Base-by-base conservation (phyloP, 495 filamentous ascomycete genomes). In the Podospora fimiseda region DNA sequence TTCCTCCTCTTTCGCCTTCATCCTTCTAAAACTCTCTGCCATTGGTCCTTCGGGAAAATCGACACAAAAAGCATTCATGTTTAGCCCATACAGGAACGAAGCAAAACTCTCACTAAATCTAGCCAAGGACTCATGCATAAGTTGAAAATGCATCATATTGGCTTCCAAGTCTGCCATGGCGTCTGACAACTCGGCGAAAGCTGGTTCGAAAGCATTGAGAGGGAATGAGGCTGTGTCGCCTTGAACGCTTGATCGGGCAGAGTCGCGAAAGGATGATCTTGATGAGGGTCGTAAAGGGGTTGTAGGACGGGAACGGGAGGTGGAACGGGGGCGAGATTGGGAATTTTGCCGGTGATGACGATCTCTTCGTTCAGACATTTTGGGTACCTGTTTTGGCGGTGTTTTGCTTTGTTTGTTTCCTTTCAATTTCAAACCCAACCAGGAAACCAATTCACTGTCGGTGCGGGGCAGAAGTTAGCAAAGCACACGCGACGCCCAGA, bases 21-120 rank as follows among this genome's bases (percentile, higher is more conserved):
- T 82, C 59, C 86, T 76, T 58, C 77, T 78, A 59, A 94, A 95
- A 2, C 89, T 94, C 51, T 80, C 78, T n/a, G 73, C 22, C 48
- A 79, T 61, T 8, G 78, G 77, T 1, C 69, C 72, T 73, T 98
- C 94, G 0, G 90, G 88, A 66, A 97, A 97, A 71, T 97, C 93
- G 36, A 97, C 91, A 67, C 93, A 98, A 64, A 96, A 98, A 3
- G 94, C 93, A 69, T 96, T 97, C 89, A 98, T 94, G 60, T 97
- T 96, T 67, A 98, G 64, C 2, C 93, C 93, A 56, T 97, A 97
- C 48, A 98, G 64, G 59, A 98, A 97, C 63, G 83, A 88, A 0
- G 91, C 92, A 65, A 98, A 98, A 68, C 84, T 93, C 77, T 98
- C 93, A 66, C 86, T 92, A 68, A 98, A 98, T 8, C 93, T 81